Percentiles rank a stretch among this genome's conserved stretches.
Conservation (phyloP, 371 early-diverging fungal genomes). For the Neoconidiobolus thromboides region DNA sequence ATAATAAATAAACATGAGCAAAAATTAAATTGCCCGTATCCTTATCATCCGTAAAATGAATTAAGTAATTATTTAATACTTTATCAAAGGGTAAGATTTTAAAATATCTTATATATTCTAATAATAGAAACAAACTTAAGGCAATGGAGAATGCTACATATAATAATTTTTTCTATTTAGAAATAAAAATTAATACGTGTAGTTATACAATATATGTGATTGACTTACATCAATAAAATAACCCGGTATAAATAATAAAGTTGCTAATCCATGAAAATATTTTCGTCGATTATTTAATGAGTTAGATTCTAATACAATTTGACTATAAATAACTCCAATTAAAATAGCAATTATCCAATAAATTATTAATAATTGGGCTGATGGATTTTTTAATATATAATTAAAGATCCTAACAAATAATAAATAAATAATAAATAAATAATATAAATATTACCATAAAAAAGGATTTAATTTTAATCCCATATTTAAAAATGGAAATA, state of each 20-base stretch:
- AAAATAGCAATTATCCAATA: too few relatives aligned
- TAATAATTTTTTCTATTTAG: constrained; percentile 40
- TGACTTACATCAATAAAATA: constrained; percentile 43
- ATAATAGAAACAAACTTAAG: constrained; percentile 38
- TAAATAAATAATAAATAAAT: too few relatives aligned
- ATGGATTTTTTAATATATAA: too few relatives aligned
- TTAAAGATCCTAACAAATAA: too few relatives aligned
- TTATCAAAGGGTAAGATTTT: constrained; percentile 47
- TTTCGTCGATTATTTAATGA: constrained; percentile 55
- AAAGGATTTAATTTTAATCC: too few relatives aligned
- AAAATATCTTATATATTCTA: constrained; percentile 64
- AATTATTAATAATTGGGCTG: too few relatives aligned
- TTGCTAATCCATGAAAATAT: constrained; percentile 65
- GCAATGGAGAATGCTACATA: constrained; percentile 68
- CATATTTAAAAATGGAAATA: too few relatives aligned
- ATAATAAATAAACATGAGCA: constrained; percentile 66
- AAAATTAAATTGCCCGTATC: constrained; percentile 67
- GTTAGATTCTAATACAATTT: too few relatives aligned
- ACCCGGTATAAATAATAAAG: constrained; percentile 72
- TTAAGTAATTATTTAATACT: constrained; percentile 46
- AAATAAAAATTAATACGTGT: background rate
- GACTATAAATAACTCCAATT: too few relatives aligned
- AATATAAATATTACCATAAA: too few relatives aligned
- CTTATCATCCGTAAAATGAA: constrained; percentile 57
- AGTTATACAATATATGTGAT: background rate